Base-by-base conservation (phyloP, 2,329 filamentous ascomycete species). In the Alternaria gaisen region DNA sequence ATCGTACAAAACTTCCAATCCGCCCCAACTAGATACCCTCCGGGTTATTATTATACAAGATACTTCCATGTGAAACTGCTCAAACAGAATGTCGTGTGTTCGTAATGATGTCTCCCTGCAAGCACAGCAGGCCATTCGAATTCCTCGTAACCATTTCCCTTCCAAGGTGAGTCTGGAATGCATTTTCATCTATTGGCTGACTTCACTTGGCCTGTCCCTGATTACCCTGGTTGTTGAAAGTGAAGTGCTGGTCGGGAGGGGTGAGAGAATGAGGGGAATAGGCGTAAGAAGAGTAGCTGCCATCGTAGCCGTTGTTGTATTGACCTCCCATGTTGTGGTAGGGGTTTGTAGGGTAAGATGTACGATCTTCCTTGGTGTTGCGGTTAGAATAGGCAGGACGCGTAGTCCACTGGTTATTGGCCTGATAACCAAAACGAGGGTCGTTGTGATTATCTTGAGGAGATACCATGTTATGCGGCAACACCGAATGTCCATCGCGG, bases 301-400 rank as follows among this genome's bases (percentile, higher is more conserved):
- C 68, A 12, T 58, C 54, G 53, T 70, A 72, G 38, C 60, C 61
- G 50, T 54, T 61, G 50, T 58, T 58, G 60, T 63, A 69, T 57
- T 68, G 65, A 24, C 53, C 61, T 34, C 58, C 55, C 26, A 53
- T 64, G 36, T 53, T 54, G 36, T 56, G 66, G 55, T 72, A 75
- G 18, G 70, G 71, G 48, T 71, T 71, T 18, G 64, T 56, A 18
- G 63, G 60, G 55, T 71, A 71, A 11, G 64, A 63, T 50, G 62
- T 41, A 14, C 63, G 61, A 14, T 70, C 67, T 36, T 74, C 71
- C 53, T 68, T 74, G 54, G 51, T 63, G n/a, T 68, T 63, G 53
- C 69, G 70, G 43, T 60, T 60, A 9, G 60, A 51, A 9, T 65
- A 69, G 3, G 47, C 63, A 30, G 47, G 38, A 40, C 59, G 66